Evolutionary conservation across 2,329 filamentous ascomycete genomes (phyloP).

Genomic region (Tolypocladium endophyticum): DNA sequence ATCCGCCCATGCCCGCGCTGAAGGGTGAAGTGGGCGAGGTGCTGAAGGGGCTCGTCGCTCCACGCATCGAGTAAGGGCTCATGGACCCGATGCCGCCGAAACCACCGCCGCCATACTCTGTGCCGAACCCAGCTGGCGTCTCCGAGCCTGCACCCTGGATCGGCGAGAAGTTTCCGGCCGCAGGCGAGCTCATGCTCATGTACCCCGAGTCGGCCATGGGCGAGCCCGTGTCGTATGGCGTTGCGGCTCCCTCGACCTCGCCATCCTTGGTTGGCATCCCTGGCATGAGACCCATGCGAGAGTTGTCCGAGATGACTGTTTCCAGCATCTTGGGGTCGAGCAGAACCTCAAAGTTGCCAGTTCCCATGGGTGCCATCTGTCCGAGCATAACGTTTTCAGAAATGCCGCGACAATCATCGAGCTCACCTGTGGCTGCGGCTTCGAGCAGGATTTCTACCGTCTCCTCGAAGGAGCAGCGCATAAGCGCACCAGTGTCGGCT

Average conservation of each 20-base stretch:
- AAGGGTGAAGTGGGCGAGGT: constrained; percentile 58
- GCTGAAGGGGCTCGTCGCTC: constrained; percentile 67
- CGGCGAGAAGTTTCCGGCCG: constrained; percentile 60
- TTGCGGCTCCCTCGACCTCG: constrained; percentile 73
- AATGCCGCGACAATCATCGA: constrained; percentile 95
- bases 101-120: constrained; percentile 44
- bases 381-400: constrained; percentile 98
- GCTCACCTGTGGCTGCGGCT: constrained; percentile 84
- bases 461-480: constrained; percentile 99
- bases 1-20: constrained; percentile 45
- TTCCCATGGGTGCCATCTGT: constrained; percentile 93
- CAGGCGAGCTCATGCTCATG: constrained; percentile 52
- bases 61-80: constrained; percentile 54
- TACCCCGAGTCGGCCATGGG: constrained; percentile 65
- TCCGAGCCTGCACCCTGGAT: constrained; percentile 69
- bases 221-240: constrained; percentile 84
- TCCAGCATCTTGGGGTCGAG: constrained; percentile 93
- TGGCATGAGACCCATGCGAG: constrained; percentile 70
- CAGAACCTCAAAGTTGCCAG: constrained; percentile 88
- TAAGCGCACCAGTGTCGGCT: constrained; percentile 92
- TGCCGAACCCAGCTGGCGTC: constrained; percentile 53
- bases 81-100: constrained; percentile 37
- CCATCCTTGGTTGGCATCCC: constrained; percentile 68
- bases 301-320: constrained; percentile 88
- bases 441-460: constrained; percentile 97